These are phyloP conservation scores for Ceratocystis ficicola DNA, from an alignment of 2,329 filamentous ascomycete genomes.

Conservation along the genomic window DNA sequence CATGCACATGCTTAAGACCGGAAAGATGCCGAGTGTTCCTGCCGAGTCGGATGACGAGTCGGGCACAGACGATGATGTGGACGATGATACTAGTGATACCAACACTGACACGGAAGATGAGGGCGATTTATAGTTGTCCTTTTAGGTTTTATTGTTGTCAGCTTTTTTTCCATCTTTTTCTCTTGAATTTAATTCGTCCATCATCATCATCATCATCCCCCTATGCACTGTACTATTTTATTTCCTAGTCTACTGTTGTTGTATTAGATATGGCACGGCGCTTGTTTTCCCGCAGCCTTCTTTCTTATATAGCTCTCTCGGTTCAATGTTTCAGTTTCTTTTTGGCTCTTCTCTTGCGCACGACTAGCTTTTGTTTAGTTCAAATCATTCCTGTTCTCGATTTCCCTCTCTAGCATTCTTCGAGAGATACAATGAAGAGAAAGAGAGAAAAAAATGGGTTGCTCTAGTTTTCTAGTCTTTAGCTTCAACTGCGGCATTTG, in stretches of 20 bases:
- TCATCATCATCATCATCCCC: neutral
- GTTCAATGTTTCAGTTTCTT: neutral
- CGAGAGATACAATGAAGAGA: too few relatives aligned
- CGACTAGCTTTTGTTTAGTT: neutral
- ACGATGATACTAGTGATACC: slow-evolving; percentile 53
- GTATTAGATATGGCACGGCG: neutral
- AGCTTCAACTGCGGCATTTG: neutral
- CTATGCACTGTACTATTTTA: slow-evolving; percentile 2
- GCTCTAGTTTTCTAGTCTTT: too few relatives aligned
- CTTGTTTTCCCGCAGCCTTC: neutral
- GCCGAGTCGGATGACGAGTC: slow-evolving; percentile 69
- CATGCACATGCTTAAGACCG: slow-evolving; percentile 76
- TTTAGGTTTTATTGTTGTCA: slow-evolving; percentile 23
- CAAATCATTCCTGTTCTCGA: too few relatives aligned
- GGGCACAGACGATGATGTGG: slow-evolving; percentile 60
- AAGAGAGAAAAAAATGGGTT: too few relatives aligned
- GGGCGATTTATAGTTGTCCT: slow-evolving; percentile 22
- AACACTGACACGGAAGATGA: slow-evolving; percentile 57
- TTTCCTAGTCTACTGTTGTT: neutral
- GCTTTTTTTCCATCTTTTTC: slow-evolving; percentile 15
- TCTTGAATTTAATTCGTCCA: slow-evolving; percentile 4
- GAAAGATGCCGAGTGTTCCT: slow-evolving; percentile 34
- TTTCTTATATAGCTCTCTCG: neutral
- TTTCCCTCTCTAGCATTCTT: too few relatives aligned
- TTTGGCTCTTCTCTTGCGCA: neutral